phyloP scores from a whole-genome alignment of 2,329 filamentous ascomycete genomes.

The Zasmidium cellare region DNA sequence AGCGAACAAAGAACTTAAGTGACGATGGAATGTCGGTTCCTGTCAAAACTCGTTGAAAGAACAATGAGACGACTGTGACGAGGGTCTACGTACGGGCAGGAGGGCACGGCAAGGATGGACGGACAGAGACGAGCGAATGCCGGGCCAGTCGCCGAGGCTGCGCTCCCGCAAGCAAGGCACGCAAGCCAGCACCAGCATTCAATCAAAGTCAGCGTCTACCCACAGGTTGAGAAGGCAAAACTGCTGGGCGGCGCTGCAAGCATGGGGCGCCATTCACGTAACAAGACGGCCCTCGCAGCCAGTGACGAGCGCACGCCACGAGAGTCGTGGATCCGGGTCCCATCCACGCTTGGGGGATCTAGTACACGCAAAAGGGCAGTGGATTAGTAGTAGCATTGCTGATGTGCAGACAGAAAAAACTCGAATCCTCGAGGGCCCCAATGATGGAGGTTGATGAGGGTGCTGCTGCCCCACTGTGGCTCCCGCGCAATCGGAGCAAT shows the following conservation, averaged over 20 bases:
- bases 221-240: slow-evolving; percentile 6
- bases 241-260: too few species aligned
- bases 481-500: slow-evolving; percentile 4
- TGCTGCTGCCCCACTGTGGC: slow-evolving; percentile 1
- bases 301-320: background rate
- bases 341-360: background rate
- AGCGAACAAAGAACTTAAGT: background rate
- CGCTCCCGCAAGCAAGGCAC: too few species aligned
- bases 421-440: background rate
- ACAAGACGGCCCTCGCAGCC: too few species aligned
- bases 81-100: too few species aligned
- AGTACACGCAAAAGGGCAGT: background rate
- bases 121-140: background rate
- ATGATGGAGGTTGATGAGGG: background rate
- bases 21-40: background rate
- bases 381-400: too few species aligned
- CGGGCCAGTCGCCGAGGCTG: slow-evolving; percentile 4
- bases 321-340: background rate
- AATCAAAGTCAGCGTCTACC: background rate
- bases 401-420: background rate
- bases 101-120: background rate
- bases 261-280: background rate
- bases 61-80: background rate
- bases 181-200: too few species aligned
- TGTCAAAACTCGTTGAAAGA: background rate